These are phyloP conservation scores for Phlebopus sp. DNA, from an alignment of 1,284 basidiomycete species.

Conservation along the genomic window DNA sequence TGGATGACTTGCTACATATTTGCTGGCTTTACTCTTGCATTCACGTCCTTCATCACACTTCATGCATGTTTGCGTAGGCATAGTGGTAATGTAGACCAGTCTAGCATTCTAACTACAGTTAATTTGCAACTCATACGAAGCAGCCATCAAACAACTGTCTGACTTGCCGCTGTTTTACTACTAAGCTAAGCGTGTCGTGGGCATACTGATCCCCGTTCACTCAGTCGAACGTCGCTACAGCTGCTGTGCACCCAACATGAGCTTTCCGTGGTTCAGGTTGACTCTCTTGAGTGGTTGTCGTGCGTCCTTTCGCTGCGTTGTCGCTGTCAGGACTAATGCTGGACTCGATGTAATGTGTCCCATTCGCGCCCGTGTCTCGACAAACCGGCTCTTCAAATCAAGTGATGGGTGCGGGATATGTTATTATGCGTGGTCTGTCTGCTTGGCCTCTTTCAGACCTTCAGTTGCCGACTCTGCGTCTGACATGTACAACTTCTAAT, in stretches of 20 bases:
- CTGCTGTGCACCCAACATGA: conserved; percentile 21
- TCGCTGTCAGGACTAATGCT: conserved; percentile 10
- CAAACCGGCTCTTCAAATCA: conserved; percentile 2
- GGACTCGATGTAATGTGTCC: not conserved
- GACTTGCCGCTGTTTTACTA: not conserved
- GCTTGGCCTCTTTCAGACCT: not conserved
- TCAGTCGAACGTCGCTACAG: not conserved
- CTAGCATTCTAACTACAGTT: no score
- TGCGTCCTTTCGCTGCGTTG: conserved; percentile 34
- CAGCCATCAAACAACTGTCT: no score
- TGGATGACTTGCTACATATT: conserved; percentile 18
- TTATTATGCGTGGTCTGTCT: conserved; percentile 60
- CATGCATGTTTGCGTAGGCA: not conserved
- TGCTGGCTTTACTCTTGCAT: conserved; percentile 1
- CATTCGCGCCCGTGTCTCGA: not conserved
- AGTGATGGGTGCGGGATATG: conserved; percentile 64
- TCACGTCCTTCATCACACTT: not conserved
- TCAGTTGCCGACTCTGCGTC: conserved; percentile 4
- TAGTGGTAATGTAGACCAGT: not conserved
- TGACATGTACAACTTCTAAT: conserved; percentile 9
- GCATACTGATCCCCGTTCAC: no score
- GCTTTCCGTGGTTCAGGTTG: conserved; percentile 54
- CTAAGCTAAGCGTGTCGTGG: not conserved
- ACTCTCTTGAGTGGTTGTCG: conserved; percentile 43
- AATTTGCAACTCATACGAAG: not conserved